phyloP scores from a whole-genome alignment of 2,329 filamentous ascomycete genomes.

The Botryosphaeria dothidea region DNA sequence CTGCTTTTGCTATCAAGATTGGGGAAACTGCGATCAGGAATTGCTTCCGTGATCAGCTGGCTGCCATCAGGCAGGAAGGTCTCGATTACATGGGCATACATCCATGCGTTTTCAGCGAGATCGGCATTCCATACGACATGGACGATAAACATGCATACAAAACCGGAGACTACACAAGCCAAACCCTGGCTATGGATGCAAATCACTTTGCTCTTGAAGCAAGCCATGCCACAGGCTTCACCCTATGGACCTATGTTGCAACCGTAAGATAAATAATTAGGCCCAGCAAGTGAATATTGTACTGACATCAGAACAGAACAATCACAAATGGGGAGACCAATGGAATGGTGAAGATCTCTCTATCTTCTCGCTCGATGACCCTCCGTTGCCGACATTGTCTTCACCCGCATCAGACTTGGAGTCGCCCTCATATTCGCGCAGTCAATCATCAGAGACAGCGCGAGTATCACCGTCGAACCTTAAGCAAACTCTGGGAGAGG shows the following conservation, averaged over 20 bases:
- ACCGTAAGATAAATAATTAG: conserved; percentile 52
- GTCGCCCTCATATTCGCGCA: conserved; percentile 58
- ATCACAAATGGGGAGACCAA: conserved; percentile 84
- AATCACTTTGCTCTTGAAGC: conserved; percentile 93
- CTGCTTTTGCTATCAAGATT: conserved; percentile 88
- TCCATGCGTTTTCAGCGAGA: conserved; percentile 88
- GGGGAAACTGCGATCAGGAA: conserved; percentile 94
- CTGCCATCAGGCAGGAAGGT: conserved; percentile 80
- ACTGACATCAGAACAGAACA: conserved; percentile 60
- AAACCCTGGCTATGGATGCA: conserved; percentile 89
- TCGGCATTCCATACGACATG: conserved; percentile 99
- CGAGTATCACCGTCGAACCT: conserved; percentile 73
- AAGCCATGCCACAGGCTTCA: conserved; percentile 78
- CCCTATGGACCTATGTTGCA: conserved; percentile 83
- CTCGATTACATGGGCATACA: conserved; percentile 85
- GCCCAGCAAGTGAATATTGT: conserved; percentile 7
- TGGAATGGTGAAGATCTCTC: conserved; percentile 99
- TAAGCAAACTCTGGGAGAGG: conserved; percentile 67
- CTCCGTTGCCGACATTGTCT: conserved; percentile 50
- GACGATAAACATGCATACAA: conserved; percentile 94
- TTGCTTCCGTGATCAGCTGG: conserved; percentile 85
- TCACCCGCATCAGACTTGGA: conserved; percentile 31
- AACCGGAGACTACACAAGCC: conserved; percentile 91
- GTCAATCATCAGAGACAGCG: conserved; percentile 49
- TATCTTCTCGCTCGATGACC: conserved; percentile 84